Base-by-base conservation (phyloP, 140 eudicot species). In the Bidens hawaiensis region DNA sequence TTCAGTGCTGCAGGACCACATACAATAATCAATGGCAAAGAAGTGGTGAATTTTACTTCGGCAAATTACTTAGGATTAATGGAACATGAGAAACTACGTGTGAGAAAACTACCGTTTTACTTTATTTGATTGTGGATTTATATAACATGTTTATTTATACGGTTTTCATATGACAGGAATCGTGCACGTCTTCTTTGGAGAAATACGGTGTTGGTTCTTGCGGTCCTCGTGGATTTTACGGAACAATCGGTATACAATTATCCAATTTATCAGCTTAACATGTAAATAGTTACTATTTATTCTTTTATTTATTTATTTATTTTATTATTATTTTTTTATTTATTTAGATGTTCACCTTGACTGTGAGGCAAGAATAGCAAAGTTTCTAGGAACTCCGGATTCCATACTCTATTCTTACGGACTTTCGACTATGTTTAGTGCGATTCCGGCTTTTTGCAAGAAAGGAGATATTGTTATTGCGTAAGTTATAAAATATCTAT, bases 161-260 rank as follows among this genome's bases (percentile, higher is more conserved):
- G 42, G 55, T 18, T 62, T 25, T 6, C 59, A 46, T 40, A 42
- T 57, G 55, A 34, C 85, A 93, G 99, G 94, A 87, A 3, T 84
- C 96, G 1, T 93, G 96, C 77, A 87, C 89, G 6, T 65, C 81
- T 26, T 59, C 96, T 6, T 53, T 93, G 71, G 96, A 87, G 69
- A 93, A 93, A 70, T 88, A 93, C 60, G 99, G 99, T 74, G 99
- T 93, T 78, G 99, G 99, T 54, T 93, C 99, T 36, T 93, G 96
- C 68, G 99, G 99, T 74, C 99, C 99, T 63, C 96, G 99, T 74
- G 84, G 84, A 59, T 93, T 93, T 70, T 93, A 93, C 68, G 99
- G 99, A 71, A 88, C 99, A 17, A 93, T 88, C 8, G 99, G 99
- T 93, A 82, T 40, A 56, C 64, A 70, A 10, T 7, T 31, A 40